Base-by-base conservation (phyloP, 169 alveolate species). In the Amoebophrya sp. region DNA sequence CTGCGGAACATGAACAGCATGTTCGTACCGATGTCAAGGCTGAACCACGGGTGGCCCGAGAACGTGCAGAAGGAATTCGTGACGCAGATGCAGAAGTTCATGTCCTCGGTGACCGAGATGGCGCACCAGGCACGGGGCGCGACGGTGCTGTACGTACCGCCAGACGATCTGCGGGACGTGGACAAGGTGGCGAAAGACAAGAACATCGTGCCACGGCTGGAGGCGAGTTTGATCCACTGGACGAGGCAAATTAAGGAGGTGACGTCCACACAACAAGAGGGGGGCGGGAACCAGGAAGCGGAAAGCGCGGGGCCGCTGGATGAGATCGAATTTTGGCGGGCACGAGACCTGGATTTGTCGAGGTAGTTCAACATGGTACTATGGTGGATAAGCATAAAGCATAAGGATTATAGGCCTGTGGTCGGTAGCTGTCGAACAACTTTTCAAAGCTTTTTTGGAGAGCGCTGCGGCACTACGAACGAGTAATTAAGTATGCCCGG, bases 221-320 rank as follows among this genome's bases (percentile, higher is more conserved):
- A 97, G 93, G 95, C 97, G 7, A 96, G 97, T 7, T 95, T 97
- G 89, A 96, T 96, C 89, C 95, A 95, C 92, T 97, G 99, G 99
- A 96, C 98, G 40, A 95, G 98, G 93, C 97, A 97, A 92, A 97
- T 97, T 90, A 96, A 97, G 92, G 98, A 97, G 39, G 96, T 97
- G 40, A 95, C 97, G 39, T 94, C 96, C 67, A 15, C 67, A 18
- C 67, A 45, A 18, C n/a, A 45, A 18, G n/a, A 45, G 67, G 34
- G 78, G 34, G 23, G 78, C 23, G 78, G 78, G 34, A 58, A 58
- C 23, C 93, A 95, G 69, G 97, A 96, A 78, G 91, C 94, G n/a
- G 98, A 97, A 91, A 96, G 94, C 90, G 95, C 96, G 39, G 97
- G 98, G 41, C 98, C 98, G 43, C 94, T 96, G 78, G 98, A 97